These are phyloP conservation scores for Chaetomium cochliodes DNA, from an alignment of 495 filamentous ascomycete genomes.

Conservation along the genomic window DNA sequence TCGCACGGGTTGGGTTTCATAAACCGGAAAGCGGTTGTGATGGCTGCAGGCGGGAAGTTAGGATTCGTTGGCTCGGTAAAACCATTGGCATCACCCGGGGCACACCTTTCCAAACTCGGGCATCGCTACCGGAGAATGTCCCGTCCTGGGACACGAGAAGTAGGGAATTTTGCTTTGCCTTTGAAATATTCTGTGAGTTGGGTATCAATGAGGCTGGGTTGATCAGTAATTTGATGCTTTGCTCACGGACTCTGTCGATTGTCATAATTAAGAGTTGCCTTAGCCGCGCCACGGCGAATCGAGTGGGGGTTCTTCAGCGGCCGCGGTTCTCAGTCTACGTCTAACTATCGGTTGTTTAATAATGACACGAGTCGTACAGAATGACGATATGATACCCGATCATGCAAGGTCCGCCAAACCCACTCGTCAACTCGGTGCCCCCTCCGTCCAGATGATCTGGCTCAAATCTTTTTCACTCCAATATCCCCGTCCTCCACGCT, in stretches of 20 bases:
- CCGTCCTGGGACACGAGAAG: neutral
- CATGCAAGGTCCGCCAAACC: no score
- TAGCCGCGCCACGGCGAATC: no score
- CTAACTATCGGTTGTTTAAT: no score
- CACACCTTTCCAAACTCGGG: neutral
- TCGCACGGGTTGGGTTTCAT: neutral
- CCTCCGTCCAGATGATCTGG: neutral
- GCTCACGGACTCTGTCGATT: no score
- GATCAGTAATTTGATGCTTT: no score
- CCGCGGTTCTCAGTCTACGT: no score
- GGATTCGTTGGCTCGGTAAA: neutral
- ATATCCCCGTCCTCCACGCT: conserved; percentile 1
- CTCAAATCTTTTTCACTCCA: conserved; percentile 5
- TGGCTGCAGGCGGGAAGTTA: neutral
- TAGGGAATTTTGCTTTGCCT: neutral
- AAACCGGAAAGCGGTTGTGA: neutral
- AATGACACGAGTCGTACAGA: no score
- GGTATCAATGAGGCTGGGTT: no score
- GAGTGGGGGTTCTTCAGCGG: no score
- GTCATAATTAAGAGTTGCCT: no score
- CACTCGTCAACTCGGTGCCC: neutral
- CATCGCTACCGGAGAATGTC: neutral
- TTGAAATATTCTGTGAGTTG: no score
- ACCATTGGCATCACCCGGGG: neutral
- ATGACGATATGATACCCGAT: no score